Base-by-base conservation (phyloP, 139 green algal genomes). In the Closterium sp. region DNA sequence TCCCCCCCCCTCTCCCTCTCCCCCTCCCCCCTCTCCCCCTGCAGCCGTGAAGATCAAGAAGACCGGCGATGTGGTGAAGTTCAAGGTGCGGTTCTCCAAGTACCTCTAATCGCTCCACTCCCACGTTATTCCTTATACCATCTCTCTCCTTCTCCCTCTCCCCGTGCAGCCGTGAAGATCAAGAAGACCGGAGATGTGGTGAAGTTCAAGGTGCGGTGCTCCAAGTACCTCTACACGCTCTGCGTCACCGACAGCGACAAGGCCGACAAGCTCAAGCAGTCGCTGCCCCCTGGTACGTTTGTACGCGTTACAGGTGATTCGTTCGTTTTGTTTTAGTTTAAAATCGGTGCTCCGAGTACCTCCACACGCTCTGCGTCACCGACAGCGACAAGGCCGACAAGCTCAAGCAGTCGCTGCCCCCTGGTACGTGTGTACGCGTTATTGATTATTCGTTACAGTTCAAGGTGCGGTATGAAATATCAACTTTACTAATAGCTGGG, bases 201-300 rank as follows among this genome's bases (percentile, higher is more conserved):
- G 94, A 99, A 99, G 97, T 99, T 99, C 97, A 99, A 99, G 96
- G 98, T 99, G 86, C 96, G 98, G 16, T 99, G 98, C 97, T 96
- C 93, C 76, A 97, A 96, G 92, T 99, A 99, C 96, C 96, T 99
- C 81, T 99, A 99, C 96, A 99, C 98, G 21, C 96, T 99, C 34
- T 97, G 96, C 88, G 98, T 99, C 28, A 96, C 96, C 23, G 98
- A 99, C 94, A 93, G 95, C 34, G 98, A 99, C 96, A 99, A 99
- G 96, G 98, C 98, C 36, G 97, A 99, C 93, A 99, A 99, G 97
- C 96, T 99, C 3, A 99, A 99, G 96, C 98, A 99, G 96, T 99
- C 98, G 33, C 96, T 99, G 93, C 98, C 98, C 32, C 98, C 98
- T 84, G 97, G 97, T 97, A 35, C 33, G 28, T 64, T 85, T 86